Conservation (phyloP, 768 basidiomycete species). For the Mycena maculata region DNA sequence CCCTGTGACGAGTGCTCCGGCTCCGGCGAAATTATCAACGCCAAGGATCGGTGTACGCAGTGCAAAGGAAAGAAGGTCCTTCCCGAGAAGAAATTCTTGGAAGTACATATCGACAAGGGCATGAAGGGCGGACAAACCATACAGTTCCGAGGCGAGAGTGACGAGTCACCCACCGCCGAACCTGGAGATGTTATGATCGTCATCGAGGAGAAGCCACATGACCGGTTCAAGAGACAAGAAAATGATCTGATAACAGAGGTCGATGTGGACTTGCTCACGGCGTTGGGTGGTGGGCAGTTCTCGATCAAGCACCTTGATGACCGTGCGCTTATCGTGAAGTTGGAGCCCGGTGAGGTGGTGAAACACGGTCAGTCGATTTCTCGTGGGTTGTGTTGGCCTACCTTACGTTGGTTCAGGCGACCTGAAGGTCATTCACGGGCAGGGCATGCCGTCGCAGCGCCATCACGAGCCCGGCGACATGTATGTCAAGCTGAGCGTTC, state of each 20-base stretch:
- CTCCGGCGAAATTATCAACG: slow-evolving; percentile 94
- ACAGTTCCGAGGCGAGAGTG: slow-evolving; percentile 89
- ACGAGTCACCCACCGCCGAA: slow-evolving; percentile 88
- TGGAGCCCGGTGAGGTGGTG: slow-evolving; percentile 90
- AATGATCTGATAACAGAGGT: slow-evolving; percentile 88
- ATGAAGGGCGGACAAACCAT: slow-evolving; percentile 96
- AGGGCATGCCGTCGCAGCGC: slow-evolving; percentile 98
- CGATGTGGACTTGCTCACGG: slow-evolving; percentile 94
- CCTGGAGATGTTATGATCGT: slow-evolving; percentile 97
- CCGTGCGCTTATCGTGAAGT: slow-evolving; percentile 83
- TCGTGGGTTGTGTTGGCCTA: slow-evolving; percentile 21
- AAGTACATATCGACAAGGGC: slow-evolving; percentile 98
- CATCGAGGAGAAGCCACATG: slow-evolving; percentile 92
- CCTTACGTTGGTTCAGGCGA: slow-evolving; percentile 64
- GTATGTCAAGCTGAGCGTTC: slow-evolving; percentile 86
- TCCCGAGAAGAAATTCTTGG: slow-evolving; percentile 95
- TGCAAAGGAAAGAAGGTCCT: slow-evolving; percentile 97
- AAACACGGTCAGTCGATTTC: slow-evolving; percentile 80
- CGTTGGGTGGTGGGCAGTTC: slow-evolving; percentile 92
- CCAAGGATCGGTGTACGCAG: slow-evolving; percentile 89
- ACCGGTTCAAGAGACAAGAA: slow-evolving; percentile 87
- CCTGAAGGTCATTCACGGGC: slow-evolving; percentile 89
- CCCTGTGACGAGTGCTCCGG: slow-evolving; percentile 94
- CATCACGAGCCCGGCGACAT: slow-evolving; percentile 98
- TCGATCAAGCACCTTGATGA: slow-evolving; percentile 95